Evolutionary conservation across 768 basidiomycete genomes (phyloP).

Genomic region (Candolleomyces aberdarensis): DNA sequence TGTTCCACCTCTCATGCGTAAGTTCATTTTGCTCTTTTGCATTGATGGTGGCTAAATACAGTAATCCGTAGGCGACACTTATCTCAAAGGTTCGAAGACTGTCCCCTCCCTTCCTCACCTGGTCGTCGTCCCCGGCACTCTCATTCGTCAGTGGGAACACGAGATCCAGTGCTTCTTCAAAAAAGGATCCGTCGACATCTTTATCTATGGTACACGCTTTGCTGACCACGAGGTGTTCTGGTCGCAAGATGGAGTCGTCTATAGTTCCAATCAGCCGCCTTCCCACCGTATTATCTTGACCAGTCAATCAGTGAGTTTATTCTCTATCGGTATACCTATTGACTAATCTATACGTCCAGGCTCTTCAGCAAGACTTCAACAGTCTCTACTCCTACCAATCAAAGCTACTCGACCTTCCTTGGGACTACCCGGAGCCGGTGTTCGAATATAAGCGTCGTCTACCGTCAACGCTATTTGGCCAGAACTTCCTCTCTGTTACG

Average conservation of each 20-base stretch:
- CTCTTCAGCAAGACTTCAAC: slow-evolving; percentile 13
- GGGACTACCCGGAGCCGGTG: slow-evolving; percentile 12
- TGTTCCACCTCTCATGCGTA: slow-evolving; percentile 21
- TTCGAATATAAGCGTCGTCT: not conserved
- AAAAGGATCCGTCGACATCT: slow-evolving; percentile 18
- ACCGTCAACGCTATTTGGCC: slow-evolving; percentile 13
- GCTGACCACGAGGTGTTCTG: slow-evolving; percentile 16
- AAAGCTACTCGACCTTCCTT: slow-evolving; percentile 9
- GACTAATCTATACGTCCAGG: slow-evolving; percentile 12
- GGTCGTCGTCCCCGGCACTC: slow-evolving; percentile 22
- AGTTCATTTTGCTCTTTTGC: slow-evolving; percentile 1
- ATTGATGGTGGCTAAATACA: too few species aligned
- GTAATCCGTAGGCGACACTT: slow-evolving; percentile 10
- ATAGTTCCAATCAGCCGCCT: slow-evolving; percentile 8
- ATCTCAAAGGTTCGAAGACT: slow-evolving; percentile 2
- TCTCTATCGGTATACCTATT: not conserved
- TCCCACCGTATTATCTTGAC: slow-evolving; percentile 20
- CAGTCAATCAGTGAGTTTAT: slow-evolving; percentile 20
- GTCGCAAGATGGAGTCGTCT: slow-evolving; percentile 12
- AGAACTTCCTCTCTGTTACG: slow-evolving; percentile 12
- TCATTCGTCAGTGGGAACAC: slow-evolving; percentile 20
- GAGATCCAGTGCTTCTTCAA: slow-evolving; percentile 16
- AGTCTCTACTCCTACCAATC: not conserved
- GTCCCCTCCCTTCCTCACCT: slow-evolving; percentile 17
- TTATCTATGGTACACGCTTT: slow-evolving; percentile 18